Evolutionary conservation across 2,329 filamentous ascomycete species (phyloP), one percentile per base, ranked within the genome.

Genomic region (Cadophora malorum): DNA sequence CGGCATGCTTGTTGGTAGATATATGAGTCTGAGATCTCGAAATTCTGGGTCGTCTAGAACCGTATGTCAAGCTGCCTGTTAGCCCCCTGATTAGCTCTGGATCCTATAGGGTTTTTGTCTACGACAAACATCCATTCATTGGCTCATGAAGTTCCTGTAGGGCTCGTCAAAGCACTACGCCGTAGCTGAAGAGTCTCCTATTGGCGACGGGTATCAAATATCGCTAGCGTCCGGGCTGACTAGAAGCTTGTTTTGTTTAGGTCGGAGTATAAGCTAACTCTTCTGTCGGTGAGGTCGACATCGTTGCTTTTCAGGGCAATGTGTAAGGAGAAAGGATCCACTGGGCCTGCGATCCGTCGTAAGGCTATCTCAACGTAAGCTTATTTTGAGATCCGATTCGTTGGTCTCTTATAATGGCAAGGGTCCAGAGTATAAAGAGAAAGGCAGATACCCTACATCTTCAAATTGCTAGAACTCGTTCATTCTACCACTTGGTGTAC

Each of bases 181-280:
- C 41, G 41, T 19, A 45, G 41, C 41, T 45, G 41, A 19, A 16
- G 12, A 45, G 41, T 16, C 28, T 53, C 10, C 14, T 19, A 53
- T 53, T 53, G 50, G 50, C n/a, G 23, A 53, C 4, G 23, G 23
- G 23, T 4, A 14, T 16, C 50, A 16, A 28, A 53, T 4, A 12
- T 25, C 25, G 50, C 16, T 31, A 28, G 10, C 4, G 23, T 28
- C 28, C 12, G 10, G 12, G 28, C 23, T 28, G 23, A 31, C n/a
- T 28, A 45, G 50, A 53, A 53, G 50, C 50, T 53, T 53, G 50
- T 53, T 28, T 53, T 25, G 7, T 28, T 10, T 53, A 28, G 50
- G 4, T 16, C 16, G 14, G 12, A 45, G 41, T 12, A 6, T 45
- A 45, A 45, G 16, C 12, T 12, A 45, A 19, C 41, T 3, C 3